These are phyloP conservation scores for Axilococcus clingmanii DNA, from an alignment of 139 green algal genomes.

Conservation along the genomic window DNA sequence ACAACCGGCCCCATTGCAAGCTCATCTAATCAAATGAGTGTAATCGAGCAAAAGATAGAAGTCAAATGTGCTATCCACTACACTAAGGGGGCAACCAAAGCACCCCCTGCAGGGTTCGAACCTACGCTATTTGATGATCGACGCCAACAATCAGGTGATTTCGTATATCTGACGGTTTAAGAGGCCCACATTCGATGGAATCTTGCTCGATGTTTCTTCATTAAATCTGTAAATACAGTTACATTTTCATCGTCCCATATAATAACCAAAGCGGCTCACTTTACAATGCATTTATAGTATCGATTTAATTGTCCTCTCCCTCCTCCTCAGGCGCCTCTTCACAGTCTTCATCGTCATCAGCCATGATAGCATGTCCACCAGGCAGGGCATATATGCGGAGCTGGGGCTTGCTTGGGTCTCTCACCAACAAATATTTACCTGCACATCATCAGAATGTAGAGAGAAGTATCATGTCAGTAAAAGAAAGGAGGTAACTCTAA, in stretches of 20 bases:
- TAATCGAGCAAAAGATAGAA: neutral
- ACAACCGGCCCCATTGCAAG: too few relatives aligned
- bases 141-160: neutral
- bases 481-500: neutral
- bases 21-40: too few relatives aligned
- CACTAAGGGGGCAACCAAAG: neutral
- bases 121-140: neutral
- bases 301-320: neutral
- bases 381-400: constrained; percentile 72
- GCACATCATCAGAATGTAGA: neutral
- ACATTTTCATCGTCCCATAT: too few relatives aligned
- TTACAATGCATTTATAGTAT: too few relatives aligned
- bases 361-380: constrained; percentile 45
- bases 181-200: too few relatives aligned
- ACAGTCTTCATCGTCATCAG: constrained; percentile 9
- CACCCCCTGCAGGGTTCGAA: neutral
- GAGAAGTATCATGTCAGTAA: neutral
- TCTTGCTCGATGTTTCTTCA: too few relatives aligned
- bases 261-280: too few relatives aligned
- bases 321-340: neutral
- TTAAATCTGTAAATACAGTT: too few relatives aligned
- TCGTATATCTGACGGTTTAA: too few relatives aligned
- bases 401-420: constrained; percentile 92
- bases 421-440: constrained; percentile 80
- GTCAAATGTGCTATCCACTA: neutral